A percentile compares a stretch with the other conserved stretches of the same genome.
phyloP scores from a whole-genome alignment of 2,329 filamentous ascomycete species.

The Cladosporium colombiae region DNA sequence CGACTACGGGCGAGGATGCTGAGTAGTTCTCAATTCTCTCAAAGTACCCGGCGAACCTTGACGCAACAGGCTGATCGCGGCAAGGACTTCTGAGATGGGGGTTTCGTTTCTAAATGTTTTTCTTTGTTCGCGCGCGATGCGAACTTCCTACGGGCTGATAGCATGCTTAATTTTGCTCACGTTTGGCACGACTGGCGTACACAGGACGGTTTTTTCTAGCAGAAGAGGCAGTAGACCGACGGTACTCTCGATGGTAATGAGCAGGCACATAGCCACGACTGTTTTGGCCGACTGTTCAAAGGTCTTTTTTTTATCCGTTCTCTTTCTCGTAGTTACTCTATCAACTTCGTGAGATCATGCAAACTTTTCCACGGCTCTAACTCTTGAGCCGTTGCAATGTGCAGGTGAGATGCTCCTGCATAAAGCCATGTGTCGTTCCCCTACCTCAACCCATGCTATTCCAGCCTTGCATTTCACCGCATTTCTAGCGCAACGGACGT shows the following conservation, averaged over 20 bases:
- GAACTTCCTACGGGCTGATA: not conserved
- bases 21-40: not conserved
- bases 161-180: constrained; percentile 1
- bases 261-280: not conserved
- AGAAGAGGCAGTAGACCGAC: not conserved
- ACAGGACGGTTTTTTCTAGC: constrained; percentile 1
- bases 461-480: not conserved
- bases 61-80: not conserved
- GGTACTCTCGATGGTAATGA: not conserved
- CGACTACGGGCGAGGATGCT: not conserved
- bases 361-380: not conserved
- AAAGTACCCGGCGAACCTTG: not conserved
- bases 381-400: not conserved
- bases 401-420: not conserved
- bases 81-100: not conserved
- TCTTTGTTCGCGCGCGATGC: not conserved
- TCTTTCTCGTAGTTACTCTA: constrained; percentile 5
- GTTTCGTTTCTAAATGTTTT: not conserved
- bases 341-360: constrained; percentile 10
- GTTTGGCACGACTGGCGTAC: constrained; percentile 3
- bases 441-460: not conserved
- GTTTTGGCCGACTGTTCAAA: not conserved
- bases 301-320: not conserved
- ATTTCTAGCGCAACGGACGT: not conserved
- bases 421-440: not conserved